A percentile compares a stretch with the other conserved stretches of the same genome.
Evolutionary conservation across 306 rosid genomes (phyloP).

Genomic region (Cucurbita pepo): DNA sequence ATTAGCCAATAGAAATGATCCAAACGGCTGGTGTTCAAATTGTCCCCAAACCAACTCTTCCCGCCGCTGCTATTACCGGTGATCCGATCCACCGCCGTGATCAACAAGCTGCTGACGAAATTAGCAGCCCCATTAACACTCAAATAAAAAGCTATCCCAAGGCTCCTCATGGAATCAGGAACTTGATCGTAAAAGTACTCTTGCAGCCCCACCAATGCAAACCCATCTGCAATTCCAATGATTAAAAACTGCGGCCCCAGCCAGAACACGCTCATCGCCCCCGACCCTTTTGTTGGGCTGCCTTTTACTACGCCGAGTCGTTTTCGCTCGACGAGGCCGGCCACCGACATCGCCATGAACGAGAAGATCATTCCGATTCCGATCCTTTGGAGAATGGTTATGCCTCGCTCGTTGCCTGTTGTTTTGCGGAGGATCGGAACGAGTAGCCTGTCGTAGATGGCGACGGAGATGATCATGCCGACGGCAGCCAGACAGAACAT

Average conservation of each 20-base stretch:
- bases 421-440: slow-evolving; percentile 42
- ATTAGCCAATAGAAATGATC: slow-evolving; percentile 3
- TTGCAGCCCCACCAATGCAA: slow-evolving; percentile 66
- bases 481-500: slow-evolving; percentile 40
- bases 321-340: slow-evolving; percentile 51
- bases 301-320: slow-evolving; percentile 25
- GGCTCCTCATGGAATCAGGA: slow-evolving; percentile 87
- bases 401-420: slow-evolving; percentile 77
- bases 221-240: slow-evolving; percentile 84
- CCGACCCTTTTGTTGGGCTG: slow-evolving; percentile 17
- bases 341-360: slow-evolving; percentile 34
- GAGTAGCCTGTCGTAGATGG: slow-evolving; percentile 51
- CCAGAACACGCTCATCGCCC: slow-evolving; percentile 63
- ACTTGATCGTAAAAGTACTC: slow-evolving; percentile 87
- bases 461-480: slow-evolving; percentile 61
- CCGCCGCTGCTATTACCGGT: not conserved
- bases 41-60: slow-evolving; percentile 7
- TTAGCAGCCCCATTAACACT: slow-evolving; percentile 29
- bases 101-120: not conserved
- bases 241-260: slow-evolving; percentile 65
- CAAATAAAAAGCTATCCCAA: slow-evolving; percentile 69
- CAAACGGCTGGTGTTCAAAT: slow-evolving; percentile 10
- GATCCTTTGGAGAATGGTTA: slow-evolving; percentile 68
- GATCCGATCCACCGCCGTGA: slow-evolving; percentile 2
- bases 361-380: slow-evolving; percentile 77